phyloP scores from a whole-genome alignment of 306 rosid species.

The Trifolium pratense region DNA sequence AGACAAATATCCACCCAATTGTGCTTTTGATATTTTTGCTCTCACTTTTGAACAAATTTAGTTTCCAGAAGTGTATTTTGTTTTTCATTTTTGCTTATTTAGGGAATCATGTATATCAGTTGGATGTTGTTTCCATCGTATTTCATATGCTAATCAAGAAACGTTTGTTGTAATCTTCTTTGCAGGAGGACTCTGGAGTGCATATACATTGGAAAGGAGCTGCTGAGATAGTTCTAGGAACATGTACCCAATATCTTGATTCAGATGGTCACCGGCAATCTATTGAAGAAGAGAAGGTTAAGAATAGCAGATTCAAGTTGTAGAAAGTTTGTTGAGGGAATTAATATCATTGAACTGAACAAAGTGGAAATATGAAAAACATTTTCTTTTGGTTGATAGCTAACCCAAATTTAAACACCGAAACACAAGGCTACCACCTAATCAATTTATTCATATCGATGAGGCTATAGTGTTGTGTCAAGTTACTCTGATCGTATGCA shows the following conservation, averaged over 20 bases:
- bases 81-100: slow-evolving; percentile 7
- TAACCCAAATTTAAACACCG: slow-evolving; percentile 4
- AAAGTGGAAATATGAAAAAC: slow-evolving; percentile 21
- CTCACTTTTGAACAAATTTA: slow-evolving; percentile 28
- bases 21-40: slow-evolving; percentile 17
- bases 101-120: slow-evolving; percentile 21
- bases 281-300: slow-evolving; percentile 72
- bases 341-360: slow-evolving; percentile 32
- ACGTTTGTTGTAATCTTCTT: slow-evolving; percentile 32
- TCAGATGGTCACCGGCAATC: slow-evolving; percentile 65
- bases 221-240: slow-evolving; percentile 82
- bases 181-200: slow-evolving; percentile 68
- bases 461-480: slow-evolving; percentile 33
- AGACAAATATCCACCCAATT: slow-evolving; percentile 6
- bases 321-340: slow-evolving; percentile 37
- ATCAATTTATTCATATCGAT: slow-evolving; percentile 26
- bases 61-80: background rate
- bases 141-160: slow-evolving; percentile 30
- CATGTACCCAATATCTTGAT: slow-evolving; percentile 76
- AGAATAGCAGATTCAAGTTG: slow-evolving; percentile 40
- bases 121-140: slow-evolving; percentile 6
- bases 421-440: slow-evolving; percentile 10
- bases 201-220: slow-evolving; percentile 99
- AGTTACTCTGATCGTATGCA: slow-evolving; percentile 20
- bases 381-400: slow-evolving; percentile 36